A percentile compares a stretch with the other conserved stretches of the same genome.
These are phyloP conservation scores for Carex arenaria DNA, from an alignment of 202 grass and related monocot genomes.

Conservation along the genomic window DNA sequence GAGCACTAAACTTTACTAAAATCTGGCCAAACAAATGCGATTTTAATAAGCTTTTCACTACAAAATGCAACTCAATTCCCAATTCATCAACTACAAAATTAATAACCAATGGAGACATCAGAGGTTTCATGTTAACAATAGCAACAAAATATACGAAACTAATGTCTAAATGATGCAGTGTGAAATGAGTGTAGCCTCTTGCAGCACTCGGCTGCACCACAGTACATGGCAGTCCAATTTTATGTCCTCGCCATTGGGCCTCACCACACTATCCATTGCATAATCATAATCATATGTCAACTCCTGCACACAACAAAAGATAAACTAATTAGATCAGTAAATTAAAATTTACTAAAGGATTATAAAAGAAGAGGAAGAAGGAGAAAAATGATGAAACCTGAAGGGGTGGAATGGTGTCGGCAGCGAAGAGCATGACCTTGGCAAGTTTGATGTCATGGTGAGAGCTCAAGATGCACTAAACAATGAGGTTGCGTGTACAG, in stretches of 20 bases:
- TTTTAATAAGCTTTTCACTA: background rate
- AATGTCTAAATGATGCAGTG: background rate
- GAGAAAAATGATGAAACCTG: slow-evolving; percentile 43
- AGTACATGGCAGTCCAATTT: slow-evolving; percentile 48
- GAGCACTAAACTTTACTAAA: background rate
- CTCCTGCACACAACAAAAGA: slow-evolving; percentile 44
- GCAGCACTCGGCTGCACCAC: slow-evolving; percentile 66
- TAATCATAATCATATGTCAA: slow-evolving; percentile 92
- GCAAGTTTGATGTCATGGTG: slow-evolving; percentile 79
- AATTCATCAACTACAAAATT: background rate
- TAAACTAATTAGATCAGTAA: background rate
- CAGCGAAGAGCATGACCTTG: slow-evolving; percentile 81
- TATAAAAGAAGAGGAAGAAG: background rate
- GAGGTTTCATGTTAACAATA: background rate
- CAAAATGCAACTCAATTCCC: background rate
- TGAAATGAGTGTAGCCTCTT: slow-evolving; percentile 65
- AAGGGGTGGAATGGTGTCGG: slow-evolving; percentile 84
- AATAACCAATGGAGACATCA: background rate
- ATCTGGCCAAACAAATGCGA: background rate
- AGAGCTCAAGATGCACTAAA: slow-evolving; percentile 77
- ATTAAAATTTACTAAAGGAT: background rate
- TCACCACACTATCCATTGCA: slow-evolving; percentile 70
- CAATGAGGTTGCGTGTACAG: slow-evolving; percentile 77
- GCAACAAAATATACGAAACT: background rate
- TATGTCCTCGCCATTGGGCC: slow-evolving; percentile 45